Conservation (phyloP, 345 rosid genomes). For the Atalantia buxifolia region DNA sequence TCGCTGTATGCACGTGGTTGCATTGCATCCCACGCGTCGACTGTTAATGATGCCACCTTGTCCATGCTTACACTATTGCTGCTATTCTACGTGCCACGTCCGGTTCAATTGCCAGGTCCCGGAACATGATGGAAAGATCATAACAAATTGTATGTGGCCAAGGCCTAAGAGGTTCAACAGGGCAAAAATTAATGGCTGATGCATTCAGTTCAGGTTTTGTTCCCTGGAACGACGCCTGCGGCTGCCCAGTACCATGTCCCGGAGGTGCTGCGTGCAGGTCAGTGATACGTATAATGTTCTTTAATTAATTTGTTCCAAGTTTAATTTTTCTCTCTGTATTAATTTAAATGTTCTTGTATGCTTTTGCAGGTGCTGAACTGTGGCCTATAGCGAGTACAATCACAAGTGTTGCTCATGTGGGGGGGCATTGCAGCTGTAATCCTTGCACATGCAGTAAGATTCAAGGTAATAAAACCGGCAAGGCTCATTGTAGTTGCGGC, state of each 20-base stretch:
- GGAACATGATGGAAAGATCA: too few relatives aligned
- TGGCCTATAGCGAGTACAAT: slow-evolving; percentile 23
- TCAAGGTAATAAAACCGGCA: slow-evolving; percentile 14
- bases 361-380: slow-evolving; percentile 32
- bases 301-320: too few relatives aligned
- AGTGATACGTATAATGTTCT: not conserved
- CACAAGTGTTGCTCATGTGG: slow-evolving; percentile 32
- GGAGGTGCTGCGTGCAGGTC: slow-evolving; percentile 52
- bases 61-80: too few relatives aligned
- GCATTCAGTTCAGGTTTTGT: not conserved
- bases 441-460: slow-evolving; percentile 51
- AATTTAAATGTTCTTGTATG: too few relatives aligned
- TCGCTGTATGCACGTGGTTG: too few relatives aligned
- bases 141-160: too few relatives aligned
- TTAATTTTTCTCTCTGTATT: too few relatives aligned
- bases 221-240: slow-evolving; percentile 20
- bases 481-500: slow-evolving; percentile 36
- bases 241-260: slow-evolving; percentile 34
- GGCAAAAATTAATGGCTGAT: slow-evolving; percentile 21
- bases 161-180: too few relatives aligned
- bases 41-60: too few relatives aligned
- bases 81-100: too few relatives aligned
- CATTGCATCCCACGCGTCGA: too few relatives aligned
- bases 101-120: too few relatives aligned
- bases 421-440: slow-evolving; percentile 41